Evolutionary conservation across 345 rosid genomes (phyloP), one percentile per base, ranked within the genome.

Genomic region (Physaria fendleri): DNA sequence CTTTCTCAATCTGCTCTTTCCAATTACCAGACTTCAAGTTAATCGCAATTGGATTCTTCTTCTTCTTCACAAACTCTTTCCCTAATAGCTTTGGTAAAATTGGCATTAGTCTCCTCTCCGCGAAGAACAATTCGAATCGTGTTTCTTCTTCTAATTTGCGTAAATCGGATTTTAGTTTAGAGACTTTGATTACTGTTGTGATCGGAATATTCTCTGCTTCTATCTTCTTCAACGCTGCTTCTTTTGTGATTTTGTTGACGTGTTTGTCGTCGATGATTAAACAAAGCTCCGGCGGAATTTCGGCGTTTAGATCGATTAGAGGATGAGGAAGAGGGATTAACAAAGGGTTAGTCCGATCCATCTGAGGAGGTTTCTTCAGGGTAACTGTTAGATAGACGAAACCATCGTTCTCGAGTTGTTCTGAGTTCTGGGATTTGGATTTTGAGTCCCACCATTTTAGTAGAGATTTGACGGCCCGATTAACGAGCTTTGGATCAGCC

Each of bases 1-100:
- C 81, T 22, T 48, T 82, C 4, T 78, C 75, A 10, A 87, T 37
- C 81, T 84, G 88, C 71, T 87, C 95, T 69, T 82, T 87, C 95
- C 95, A 87, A 28, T 79, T 80, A 38, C 75, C 74, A 6, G 74
- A 74, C 41, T 50, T 76, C 59, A 86, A 45, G 59, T 80, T 78
- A 6, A 87, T 50, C 7, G 71, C 78, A 14, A 87, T 73, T 0
- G 76, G 78, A 52, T 59, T 79, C 83, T 77, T 87, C 84, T 80
- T 87, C 83, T 76, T 87, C 84, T 77, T 87, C 8, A 63, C 80
- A 18, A 78, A 83, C 11, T 80, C 84, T 49, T 82, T 87, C 74
- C 88, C 95, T 29, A 84, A 14, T 17, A 87, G 56, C 76, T 81
- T 81, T 1, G 91, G 95, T 75, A 84, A 57, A 9, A 29, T 17